These are phyloP conservation scores for Sporobolomyces roseus DNA, from an alignment of 768 basidiomycete species.

Conservation along the genomic window DNA sequence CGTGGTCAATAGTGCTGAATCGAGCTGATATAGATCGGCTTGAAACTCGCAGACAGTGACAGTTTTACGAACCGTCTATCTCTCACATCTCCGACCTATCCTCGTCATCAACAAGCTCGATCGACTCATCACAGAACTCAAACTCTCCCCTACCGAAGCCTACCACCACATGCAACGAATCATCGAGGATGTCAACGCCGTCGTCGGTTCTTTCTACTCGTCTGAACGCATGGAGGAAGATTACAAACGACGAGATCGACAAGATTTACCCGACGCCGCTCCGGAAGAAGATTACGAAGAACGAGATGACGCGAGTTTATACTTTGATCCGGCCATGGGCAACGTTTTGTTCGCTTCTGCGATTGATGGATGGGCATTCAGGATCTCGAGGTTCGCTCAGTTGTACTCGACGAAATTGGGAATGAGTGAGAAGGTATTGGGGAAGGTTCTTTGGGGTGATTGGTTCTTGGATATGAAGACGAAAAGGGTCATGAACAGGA, in stretches of 20 bases:
- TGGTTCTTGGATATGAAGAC: constrained; percentile 95
- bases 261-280: constrained; percentile 56
- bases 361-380: constrained; percentile 96
- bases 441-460: constrained; percentile 91
- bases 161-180: constrained; percentile 89
- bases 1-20: constrained; percentile 3
- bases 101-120: constrained; percentile 97
- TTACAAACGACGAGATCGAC: constrained; percentile 85
- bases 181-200: constrained; percentile 95
- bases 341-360: constrained; percentile 96
- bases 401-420: constrained; percentile 85
- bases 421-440: constrained; percentile 79
- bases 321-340: constrained; percentile 90
- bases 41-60: constrained; percentile 84
- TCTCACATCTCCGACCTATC: constrained; percentile 78
- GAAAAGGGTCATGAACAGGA: constrained; percentile 84
- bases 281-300: constrained; percentile 66
- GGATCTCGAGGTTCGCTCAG: constrained; percentile 86
- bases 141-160: constrained; percentile 82
- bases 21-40: constrained; percentile 13
- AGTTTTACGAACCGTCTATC: constrained; percentile 90
- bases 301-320: constrained; percentile 95
- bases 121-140: constrained; percentile 86
- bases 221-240: constrained; percentile 96
- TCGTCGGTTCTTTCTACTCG: constrained; percentile 95